A percentile compares a stretch with the other conserved stretches of the same genome.
phyloP scores from a whole-genome alignment of 2,329 filamentous ascomycete genomes.

The Lecanicillium sp. region DNA sequence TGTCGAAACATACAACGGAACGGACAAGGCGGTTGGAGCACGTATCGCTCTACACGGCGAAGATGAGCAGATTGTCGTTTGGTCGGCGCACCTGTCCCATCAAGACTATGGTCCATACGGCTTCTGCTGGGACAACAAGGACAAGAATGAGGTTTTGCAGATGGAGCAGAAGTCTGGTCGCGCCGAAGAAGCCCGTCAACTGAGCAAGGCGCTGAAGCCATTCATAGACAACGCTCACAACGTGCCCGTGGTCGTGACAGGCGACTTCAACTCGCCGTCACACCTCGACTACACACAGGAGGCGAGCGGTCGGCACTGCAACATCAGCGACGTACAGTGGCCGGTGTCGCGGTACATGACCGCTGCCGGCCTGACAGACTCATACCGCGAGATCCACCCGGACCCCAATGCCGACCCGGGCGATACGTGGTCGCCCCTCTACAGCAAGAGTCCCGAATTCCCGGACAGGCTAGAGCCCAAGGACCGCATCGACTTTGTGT shows the following conservation, averaged over 20 bases:
- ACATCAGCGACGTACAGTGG: constrained; percentile 29
- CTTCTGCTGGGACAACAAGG: constrained; percentile 32
- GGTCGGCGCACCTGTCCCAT: constrained; percentile 30
- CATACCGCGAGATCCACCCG: constrained; percentile 32
- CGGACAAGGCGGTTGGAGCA: constrained; percentile 26
- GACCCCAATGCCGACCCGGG: constrained; percentile 29
- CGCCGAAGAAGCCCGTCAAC: constrained; percentile 30
- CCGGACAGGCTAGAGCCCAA: constrained; percentile 28
- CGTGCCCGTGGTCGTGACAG: constrained; percentile 31
- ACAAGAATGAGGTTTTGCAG: constrained; percentile 26
- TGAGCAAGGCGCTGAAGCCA: constrained; percentile 26
- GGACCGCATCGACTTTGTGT: constrained; percentile 40
- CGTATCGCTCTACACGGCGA: constrained; percentile 29
- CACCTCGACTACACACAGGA: constrained; percentile 35
- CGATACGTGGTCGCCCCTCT: constrained; percentile 36
- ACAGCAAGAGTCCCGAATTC: constrained; percentile 23
- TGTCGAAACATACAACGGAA: constrained; percentile 21
- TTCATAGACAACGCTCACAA: constrained; percentile 25
- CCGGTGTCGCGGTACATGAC: constrained; percentile 30
- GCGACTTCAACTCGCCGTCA: constrained; percentile 39
- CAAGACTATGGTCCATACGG: constrained; percentile 37
- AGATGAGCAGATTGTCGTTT: constrained; percentile 28
- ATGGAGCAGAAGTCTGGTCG: constrained; percentile 31
- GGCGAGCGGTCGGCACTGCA: constrained; percentile 29
- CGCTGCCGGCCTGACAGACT: constrained; percentile 32